Base-by-base conservation (phyloP, 345 rosid species). In the Passiflora organensis region DNA sequence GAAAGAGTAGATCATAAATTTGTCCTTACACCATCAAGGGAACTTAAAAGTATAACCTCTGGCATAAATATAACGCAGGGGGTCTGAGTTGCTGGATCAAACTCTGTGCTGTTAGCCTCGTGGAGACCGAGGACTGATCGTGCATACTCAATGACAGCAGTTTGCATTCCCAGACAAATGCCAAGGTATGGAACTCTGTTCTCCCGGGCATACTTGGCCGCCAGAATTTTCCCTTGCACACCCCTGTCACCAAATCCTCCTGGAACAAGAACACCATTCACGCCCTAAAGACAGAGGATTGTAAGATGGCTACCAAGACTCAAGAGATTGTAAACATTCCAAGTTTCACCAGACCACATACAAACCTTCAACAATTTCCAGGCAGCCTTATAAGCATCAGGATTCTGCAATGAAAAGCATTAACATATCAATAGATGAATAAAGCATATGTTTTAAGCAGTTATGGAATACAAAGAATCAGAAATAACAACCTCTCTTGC, bases 181-280 rank as follows among this genome's bases (percentile, higher is more conserved):
- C 99, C 99, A 56, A 93, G 95, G 65, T 73, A 93, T 42, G 99
- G 99, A 53, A 86, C 74, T 63, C 78, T 83, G 56, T 83, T 82
- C 75, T 94, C 90, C 71, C 97, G 83, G 39, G 96, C 96, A 74
- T 84, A 83, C 66, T 83, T 89, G 23, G 97, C 89, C 44, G 99
- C 95, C 64, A 94, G 72, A 68, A 87, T 86, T 94, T 89, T 94
- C 72, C 99, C 99, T 50, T 70, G 63, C 58, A 94, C 95, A 28
- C 99, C 99, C 57, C 97, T 90, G 67, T 87, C 96, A 61, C 97
- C 99, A 82, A 94, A 94, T 19, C 99, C 99, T 72, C 97, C 99
- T 43, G 99, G 99, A 70, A 93, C 84, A 50, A 94, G 71, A 64
- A 89, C 66, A 62, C 97, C 91, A 67, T 88, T 79, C 49, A 95